Conservation (phyloP, 179 eudicot species). For the Gypsophila paniculata region DNA sequence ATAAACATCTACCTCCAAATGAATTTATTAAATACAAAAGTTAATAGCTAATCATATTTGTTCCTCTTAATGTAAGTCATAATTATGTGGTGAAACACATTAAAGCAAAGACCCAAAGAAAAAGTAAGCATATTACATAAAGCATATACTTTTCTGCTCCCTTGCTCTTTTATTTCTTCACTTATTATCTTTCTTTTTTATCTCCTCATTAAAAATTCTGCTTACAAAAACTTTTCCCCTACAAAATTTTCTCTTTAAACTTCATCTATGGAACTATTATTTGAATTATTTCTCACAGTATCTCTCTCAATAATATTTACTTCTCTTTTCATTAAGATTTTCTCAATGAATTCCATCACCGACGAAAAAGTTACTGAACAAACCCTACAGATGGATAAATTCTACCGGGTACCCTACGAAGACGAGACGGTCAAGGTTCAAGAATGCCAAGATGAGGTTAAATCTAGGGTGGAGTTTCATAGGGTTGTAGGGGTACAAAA, state of each 20-base stretch:
- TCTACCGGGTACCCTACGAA: conserved; percentile 22
- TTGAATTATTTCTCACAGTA: conserved; percentile 33
- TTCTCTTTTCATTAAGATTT: conserved; percentile 30
- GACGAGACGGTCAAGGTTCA: conserved; percentile 26
- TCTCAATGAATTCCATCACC: conserved; percentile 25
- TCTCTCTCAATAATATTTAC: conserved; percentile 34
- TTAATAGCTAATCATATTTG: conserved; percentile 5
- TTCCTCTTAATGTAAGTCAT: conserved; percentile 7
- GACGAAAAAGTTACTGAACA: conserved; percentile 17
- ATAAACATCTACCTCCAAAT: not conserved
- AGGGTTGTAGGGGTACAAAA: conserved; percentile 1
- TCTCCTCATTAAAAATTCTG: conserved; percentile 7
- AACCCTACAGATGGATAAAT: conserved; percentile 13
- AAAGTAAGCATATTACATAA: conserved; percentile 15
- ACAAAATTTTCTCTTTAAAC: not conserved
- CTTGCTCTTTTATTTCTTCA: conserved; percentile 17
- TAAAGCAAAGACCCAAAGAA: conserved; percentile 1
- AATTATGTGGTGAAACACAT: conserved; percentile 6
- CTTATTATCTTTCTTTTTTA: not conserved
- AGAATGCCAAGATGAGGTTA: conserved; percentile 19
- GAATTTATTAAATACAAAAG: not conserved
- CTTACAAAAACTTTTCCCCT: not conserved
- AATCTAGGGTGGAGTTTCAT: conserved; percentile 20
- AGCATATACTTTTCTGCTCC: conserved; percentile 35
- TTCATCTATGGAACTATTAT: conserved; percentile 36